Conservation (phyloP, 2,329 filamentous ascomycete genomes). For the Trichophyton schoenleinii region DNA sequence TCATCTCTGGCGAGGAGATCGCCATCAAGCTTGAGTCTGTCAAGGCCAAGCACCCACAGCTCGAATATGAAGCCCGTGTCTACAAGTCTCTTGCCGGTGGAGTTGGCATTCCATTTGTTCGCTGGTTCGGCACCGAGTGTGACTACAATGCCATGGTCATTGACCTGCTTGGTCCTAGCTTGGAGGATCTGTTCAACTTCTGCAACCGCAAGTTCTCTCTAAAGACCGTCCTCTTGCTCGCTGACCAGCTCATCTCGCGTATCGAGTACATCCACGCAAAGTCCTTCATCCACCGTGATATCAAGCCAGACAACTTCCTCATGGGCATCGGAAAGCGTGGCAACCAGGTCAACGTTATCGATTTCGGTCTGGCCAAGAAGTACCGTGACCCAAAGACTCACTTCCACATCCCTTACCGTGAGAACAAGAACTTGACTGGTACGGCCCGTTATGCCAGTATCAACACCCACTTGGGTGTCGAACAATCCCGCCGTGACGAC, state of each 20-base stretch:
- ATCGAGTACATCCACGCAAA: conserved; percentile 99
- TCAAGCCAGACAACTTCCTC: conserved; percentile 99
- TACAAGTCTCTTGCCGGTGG: conserved; percentile 78
- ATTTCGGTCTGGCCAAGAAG: conserved; percentile 98
- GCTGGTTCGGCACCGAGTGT: conserved; percentile 98
- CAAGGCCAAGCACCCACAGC: conserved; percentile 97
- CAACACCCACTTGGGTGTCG: conserved; percentile 96
- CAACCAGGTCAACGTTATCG: conserved; percentile 98
- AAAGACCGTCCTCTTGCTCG: conserved; percentile 92
- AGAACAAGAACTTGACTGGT: conserved; percentile 99
- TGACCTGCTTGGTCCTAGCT: conserved; percentile 83
- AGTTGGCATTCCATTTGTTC: conserved; percentile 95
- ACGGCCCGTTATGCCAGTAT: conserved; percentile 97
- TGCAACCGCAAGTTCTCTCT: conserved; percentile 99
- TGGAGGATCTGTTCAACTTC: conserved; percentile 99
- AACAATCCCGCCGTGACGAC: conserved; percentile 97
- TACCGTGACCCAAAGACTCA: conserved; percentile 99
- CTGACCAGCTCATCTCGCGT: conserved; percentile 95
- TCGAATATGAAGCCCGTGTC: conserved; percentile 96
- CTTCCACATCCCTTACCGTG: conserved; percentile 98
- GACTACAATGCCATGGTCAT: conserved; percentile 99
- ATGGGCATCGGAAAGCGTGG: conserved; percentile 99
- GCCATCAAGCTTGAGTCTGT: conserved; percentile 99
- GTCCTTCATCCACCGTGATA: conserved; percentile 98
- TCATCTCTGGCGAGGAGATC: conserved; percentile 98